phyloP scores from a whole-genome alignment of 1,284 basidiomycete species.

The Moesziomyces parantarcticus region DNA sequence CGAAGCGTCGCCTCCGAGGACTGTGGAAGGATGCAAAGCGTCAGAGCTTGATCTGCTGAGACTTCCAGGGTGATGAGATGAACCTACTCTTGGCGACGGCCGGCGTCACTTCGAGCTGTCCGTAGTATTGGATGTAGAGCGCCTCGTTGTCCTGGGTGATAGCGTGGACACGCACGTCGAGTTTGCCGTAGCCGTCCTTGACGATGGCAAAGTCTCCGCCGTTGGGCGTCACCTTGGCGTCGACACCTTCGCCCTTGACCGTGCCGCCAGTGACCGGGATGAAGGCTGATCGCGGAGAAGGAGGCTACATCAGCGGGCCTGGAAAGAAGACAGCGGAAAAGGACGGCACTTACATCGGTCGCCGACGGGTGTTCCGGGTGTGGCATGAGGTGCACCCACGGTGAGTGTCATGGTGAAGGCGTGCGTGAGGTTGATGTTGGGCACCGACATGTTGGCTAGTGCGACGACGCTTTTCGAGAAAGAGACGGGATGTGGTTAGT shows the following conservation, averaged over 20 bases:
- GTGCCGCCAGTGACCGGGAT: conserved; percentile 31
- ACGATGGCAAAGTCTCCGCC: conserved; percentile 42
- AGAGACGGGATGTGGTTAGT: too few species aligned
- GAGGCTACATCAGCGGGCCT: not conserved
- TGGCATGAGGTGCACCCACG: conserved; percentile 3
- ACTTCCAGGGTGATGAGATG: not conserved
- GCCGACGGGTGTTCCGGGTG: conserved; percentile 26
- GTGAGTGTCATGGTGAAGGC: conserved; percentile 37
- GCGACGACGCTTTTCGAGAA: too few species aligned
- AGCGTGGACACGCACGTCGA: conserved; percentile 42
- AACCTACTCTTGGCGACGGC: conserved; percentile 29
- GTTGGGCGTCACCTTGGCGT: conserved; percentile 27
- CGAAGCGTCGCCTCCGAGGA: conserved; percentile 21
- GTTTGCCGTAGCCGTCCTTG: conserved; percentile 41
- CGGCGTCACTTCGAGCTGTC: conserved; percentile 31
- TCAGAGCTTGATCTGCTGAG: too few species aligned
- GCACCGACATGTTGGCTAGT: conserved; percentile 13
- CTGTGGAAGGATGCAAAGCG: not conserved
- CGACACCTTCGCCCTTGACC: conserved; percentile 22
- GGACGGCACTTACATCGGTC: conserved; percentile 26
- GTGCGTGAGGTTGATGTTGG: conserved; percentile 37
- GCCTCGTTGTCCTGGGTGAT: conserved; percentile 25
- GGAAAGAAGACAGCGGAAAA: too few species aligned
- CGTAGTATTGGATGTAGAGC: conserved; percentile 43
- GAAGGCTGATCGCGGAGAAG: conserved; percentile 6